phyloP scores from a whole-genome alignment of 2,329 filamentous ascomycete species.

The Beauveria asiatica region DNA sequence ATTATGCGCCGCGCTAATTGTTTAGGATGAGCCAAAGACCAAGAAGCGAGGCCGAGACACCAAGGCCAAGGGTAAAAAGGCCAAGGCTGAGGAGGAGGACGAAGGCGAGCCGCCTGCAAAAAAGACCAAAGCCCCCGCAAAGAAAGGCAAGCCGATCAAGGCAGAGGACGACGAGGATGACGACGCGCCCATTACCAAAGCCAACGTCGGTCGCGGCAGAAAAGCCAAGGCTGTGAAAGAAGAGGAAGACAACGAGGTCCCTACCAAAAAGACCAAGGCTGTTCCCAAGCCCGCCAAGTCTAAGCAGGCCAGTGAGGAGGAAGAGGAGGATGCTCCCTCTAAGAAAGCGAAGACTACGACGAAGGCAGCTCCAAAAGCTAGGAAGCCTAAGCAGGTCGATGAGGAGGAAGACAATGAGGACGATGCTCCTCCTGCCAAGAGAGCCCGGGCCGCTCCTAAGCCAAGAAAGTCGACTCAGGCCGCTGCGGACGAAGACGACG shows the following conservation, averaged over 20 bases:
- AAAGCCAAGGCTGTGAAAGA: conserved; percentile 12
- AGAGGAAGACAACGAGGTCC: conserved; percentile 13
- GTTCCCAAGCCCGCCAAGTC: background rate
- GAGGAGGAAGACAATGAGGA: background rate
- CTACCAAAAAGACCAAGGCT: conserved; percentile 14
- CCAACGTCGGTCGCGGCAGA: conserved; percentile 14
- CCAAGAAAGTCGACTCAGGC: background rate
- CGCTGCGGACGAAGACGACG: background rate
- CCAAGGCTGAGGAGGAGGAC: conserved; percentile 26
- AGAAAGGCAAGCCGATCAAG: conserved; percentile 20
- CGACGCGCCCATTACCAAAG: conserved; percentile 14
- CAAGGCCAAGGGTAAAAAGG: conserved; percentile 1
- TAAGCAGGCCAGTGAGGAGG: background rate
- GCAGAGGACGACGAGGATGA: conserved; percentile 16
- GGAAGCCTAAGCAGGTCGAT: background rate
- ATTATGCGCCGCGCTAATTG: background rate
- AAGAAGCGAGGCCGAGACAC: conserved; percentile 24
- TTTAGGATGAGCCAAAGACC: conserved; percentile 16
- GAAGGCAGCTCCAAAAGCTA: background rate
- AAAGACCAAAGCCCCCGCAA: conserved; percentile 25
- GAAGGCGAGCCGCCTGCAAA: conserved; percentile 21
- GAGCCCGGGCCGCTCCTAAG: background rate
- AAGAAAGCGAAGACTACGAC: background rate
- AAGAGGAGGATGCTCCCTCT: background rate
- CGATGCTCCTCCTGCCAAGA: background rate